phyloP scores from a whole-genome alignment of 495 filamentous ascomycete genomes.

The Aspergillus taichungensis region DNA sequence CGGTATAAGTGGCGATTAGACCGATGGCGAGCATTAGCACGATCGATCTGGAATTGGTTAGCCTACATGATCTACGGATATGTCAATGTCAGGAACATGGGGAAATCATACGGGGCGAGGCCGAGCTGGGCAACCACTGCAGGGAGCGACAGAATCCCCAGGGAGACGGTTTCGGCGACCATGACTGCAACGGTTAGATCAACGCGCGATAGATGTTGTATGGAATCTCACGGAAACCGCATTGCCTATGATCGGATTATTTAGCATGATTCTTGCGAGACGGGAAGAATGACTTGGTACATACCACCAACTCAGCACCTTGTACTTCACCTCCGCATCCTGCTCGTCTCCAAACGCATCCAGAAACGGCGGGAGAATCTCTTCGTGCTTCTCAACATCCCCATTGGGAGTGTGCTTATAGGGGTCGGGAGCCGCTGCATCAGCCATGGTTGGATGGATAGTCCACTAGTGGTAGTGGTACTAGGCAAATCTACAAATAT shows the following conservation, averaged over 20 bases:
- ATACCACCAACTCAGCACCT: slow-evolving; percentile 38
- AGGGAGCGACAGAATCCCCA: slow-evolving; percentile 60
- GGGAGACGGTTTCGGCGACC: slow-evolving; percentile 62
- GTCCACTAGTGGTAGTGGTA: no score
- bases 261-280: no score
- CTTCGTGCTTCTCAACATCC: slow-evolving; percentile 3
- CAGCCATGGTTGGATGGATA: background rate
- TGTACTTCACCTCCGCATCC: slow-evolving; percentile 35
- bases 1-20: slow-evolving; percentile 64
- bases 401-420: background rate
- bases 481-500: no score
- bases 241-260: slow-evolving; percentile 16
- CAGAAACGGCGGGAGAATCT: background rate
- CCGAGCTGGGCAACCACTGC: slow-evolving; percentile 54
- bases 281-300: background rate
- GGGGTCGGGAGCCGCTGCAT: slow-evolving; percentile 3
- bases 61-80: background rate
- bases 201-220: background rate
- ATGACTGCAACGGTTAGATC: slow-evolving; percentile 32
- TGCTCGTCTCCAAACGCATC: slow-evolving; percentile 38
- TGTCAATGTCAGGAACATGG: background rate
- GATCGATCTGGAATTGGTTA: slow-evolving; percentile 25
- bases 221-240: slow-evolving; percentile 17
- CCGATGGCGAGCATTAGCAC: slow-evolving; percentile 58
- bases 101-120: slow-evolving; percentile 35